These are phyloP conservation scores for Panicum hallii DNA, from an alignment of 202 grass and related monocot genomes.

Conservation along the genomic window DNA sequence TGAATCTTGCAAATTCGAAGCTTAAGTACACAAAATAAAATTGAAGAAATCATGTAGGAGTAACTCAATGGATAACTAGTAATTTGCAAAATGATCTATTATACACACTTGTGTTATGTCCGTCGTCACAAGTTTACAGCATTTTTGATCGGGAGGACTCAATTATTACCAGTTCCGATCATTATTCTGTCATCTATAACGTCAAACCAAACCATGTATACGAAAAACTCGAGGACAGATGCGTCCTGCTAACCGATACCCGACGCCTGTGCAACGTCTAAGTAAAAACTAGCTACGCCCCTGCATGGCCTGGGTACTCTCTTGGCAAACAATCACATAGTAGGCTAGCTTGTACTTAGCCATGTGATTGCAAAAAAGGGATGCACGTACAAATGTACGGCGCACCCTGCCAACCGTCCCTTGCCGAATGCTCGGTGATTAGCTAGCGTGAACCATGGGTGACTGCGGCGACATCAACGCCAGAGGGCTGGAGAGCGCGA, in stretches of 20 bases:
- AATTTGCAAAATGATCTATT: neutral
- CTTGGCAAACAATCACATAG: slow-evolving; percentile 41
- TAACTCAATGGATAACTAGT: neutral
- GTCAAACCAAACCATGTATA: slow-evolving; percentile 17
- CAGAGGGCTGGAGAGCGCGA: slow-evolving; percentile 43
- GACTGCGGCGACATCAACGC: slow-evolving; percentile 58
- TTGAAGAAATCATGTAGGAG: neutral
- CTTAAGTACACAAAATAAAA: neutral
- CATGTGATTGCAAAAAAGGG: slow-evolving; percentile 37
- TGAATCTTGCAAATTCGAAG: neutral
- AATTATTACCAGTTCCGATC: neutral
- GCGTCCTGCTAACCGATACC: neutral
- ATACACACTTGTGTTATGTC: neutral
- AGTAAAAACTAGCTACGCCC: slow-evolving; percentile 11
- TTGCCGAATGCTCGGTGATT: neutral
- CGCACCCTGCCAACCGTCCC: neutral
- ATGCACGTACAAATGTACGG: neutral
- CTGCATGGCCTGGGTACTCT: slow-evolving; percentile 2
- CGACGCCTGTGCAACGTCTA: neutral
- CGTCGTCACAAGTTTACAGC: slow-evolving; percentile 31
- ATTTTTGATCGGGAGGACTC: neutral
- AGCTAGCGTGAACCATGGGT: slow-evolving; percentile 64
- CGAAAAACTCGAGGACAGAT: neutral
- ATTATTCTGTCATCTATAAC: neutral
- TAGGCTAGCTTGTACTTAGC: neutral